A percentile compares a stretch with the other conserved stretches of the same genome.
phyloP scores from a whole-genome alignment of 352 stramenopile species.

The Globisporangium apiculatum region DNA sequence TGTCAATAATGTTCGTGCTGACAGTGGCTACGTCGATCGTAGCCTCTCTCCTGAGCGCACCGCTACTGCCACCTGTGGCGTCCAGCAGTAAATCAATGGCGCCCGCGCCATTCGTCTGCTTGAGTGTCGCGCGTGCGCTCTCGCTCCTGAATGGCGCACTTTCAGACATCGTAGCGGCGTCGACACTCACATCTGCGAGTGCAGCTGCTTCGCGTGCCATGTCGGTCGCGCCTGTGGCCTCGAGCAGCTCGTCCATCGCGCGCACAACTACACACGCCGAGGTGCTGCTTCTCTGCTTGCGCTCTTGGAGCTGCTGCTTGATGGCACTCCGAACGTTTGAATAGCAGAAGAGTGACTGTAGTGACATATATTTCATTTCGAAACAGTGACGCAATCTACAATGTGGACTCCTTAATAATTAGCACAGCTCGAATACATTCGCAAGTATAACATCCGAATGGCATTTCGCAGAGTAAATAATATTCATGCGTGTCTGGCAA shows the following conservation, averaged over 20 bases:
- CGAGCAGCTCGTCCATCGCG: conserved; percentile 14
- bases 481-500: too few species aligned
- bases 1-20: not conserved
- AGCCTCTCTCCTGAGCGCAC: conserved; percentile 1
- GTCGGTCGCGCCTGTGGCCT: conserved; percentile 10
- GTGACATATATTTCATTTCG: conserved; percentile 2
- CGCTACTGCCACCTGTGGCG: not conserved
- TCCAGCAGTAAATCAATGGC: conserved; percentile 1
- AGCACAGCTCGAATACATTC: not conserved
- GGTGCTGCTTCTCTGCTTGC: not conserved
- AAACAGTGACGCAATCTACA: too few species aligned
- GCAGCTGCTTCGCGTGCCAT: conserved; percentile 2
- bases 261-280: not conserved
- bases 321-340: not conserved
- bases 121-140: conserved; percentile 2
- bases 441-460: too few species aligned
- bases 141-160: conserved; percentile 7
- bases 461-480: too few species aligned
- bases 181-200: not conserved
- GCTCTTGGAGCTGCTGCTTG: not conserved
- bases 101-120: not conserved
- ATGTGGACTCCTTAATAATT: not conserved
- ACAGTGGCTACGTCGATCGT: not conserved
- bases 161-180: not conserved
- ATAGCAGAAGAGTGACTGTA: conserved; percentile 9